These are phyloP conservation scores for Ambrosia trifida DNA, from an alignment of 129 eudicot genomes.

Conservation along the genomic window DNA sequence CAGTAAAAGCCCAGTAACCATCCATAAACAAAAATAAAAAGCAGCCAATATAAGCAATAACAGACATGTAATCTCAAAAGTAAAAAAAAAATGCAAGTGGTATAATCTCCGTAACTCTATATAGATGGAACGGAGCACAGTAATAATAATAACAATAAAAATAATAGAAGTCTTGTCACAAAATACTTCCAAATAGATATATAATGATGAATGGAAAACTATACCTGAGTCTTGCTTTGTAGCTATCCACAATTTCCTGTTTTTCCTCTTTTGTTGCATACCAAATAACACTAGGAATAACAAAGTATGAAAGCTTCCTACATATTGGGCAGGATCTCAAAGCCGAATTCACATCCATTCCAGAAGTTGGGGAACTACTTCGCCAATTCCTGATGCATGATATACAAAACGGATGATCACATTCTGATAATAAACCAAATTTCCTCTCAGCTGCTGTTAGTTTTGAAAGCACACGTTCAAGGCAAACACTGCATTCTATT, in stretches of 20 bases:
- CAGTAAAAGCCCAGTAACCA: neutral
- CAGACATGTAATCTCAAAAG: neutral
- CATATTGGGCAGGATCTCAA: conserved; percentile 94
- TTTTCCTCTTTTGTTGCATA: conserved; percentile 79
- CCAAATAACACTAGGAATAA: conserved; percentile 94
- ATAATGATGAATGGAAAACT: neutral
- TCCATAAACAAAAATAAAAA: neutral
- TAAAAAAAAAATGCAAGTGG: neutral
- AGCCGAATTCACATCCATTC: conserved; percentile 82
- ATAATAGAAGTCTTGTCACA: neutral
- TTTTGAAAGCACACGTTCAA: conserved; percentile 78
- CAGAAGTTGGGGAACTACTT: conserved; percentile 80
- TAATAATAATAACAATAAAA: neutral
- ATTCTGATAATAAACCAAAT: conserved; percentile 85
- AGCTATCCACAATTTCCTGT: conserved; percentile 69
- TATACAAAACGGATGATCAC: conserved; percentile 94
- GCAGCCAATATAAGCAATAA: neutral
- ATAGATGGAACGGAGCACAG: neutral
- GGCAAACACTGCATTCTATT: conserved; percentile 93
- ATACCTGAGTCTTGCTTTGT: conserved; percentile 78
- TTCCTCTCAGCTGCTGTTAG: conserved; percentile 72
- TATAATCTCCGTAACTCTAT: neutral
- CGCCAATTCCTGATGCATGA: conserved; percentile 95
- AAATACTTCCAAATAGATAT: neutral
- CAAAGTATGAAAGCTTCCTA: conserved; percentile 87